A percentile compares a stretch with the other conserved stretches of the same genome.
Conservation (phyloP, 371 early-diverging fungal genomes). For the Haplosporangium sp. region DNA sequence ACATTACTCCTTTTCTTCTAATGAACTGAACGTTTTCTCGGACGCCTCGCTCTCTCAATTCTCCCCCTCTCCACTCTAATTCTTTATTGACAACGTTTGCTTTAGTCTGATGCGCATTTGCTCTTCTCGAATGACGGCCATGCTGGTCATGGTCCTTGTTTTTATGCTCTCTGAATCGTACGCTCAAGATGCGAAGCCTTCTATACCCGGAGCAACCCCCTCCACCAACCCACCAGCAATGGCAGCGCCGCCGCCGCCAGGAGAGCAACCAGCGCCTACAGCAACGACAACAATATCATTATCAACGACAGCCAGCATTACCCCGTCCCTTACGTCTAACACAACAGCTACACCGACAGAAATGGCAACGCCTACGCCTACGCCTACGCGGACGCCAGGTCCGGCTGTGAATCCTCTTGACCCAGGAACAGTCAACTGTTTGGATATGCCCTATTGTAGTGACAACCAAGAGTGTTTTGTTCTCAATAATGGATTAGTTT, state of each 20-base stretch:
- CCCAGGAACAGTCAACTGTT: constrained; percentile 41
- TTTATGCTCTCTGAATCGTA: background rate
- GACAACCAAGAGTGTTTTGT: constrained; percentile 41
- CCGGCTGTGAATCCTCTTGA: constrained; percentile 23
- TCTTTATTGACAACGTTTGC: background rate
- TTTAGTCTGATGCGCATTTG: background rate
- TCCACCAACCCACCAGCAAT: background rate
- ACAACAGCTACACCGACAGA: background rate
- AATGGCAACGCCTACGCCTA: background rate
- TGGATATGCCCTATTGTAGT: constrained; percentile 12
- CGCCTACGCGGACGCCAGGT: constrained; percentile 19
- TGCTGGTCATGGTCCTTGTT: constrained; percentile 14
- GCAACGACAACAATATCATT: background rate
- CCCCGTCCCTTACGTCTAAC: background rate
- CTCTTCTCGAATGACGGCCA: constrained; percentile 1
- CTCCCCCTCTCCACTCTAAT: background rate
- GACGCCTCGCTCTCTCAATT: background rate
- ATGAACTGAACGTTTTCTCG: background rate
- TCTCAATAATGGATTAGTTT: constrained; percentile 37
- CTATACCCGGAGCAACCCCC: background rate
- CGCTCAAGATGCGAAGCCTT: background rate
- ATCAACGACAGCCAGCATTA: background rate
- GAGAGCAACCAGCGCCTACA: background rate
- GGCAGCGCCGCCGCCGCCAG: too few species aligned
- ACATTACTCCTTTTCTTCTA: background rate